phyloP scores from a whole-genome alignment of 2,329 filamentous ascomycete species.

The Penicillium psychrosexuale region DNA sequence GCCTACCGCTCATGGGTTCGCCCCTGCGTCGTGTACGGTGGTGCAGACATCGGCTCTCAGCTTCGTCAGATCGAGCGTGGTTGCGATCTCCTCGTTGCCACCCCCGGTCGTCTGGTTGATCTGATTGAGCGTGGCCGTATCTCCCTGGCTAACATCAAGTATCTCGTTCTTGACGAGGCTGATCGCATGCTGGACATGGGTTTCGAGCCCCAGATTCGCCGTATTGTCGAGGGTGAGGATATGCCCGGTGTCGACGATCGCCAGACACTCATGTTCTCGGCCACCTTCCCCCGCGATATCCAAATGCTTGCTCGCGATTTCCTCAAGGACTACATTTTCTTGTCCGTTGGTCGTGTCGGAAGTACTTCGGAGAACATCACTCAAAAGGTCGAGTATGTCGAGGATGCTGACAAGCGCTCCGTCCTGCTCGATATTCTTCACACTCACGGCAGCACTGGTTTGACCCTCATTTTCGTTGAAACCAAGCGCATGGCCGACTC shows the following conservation, averaged over 20 bases:
- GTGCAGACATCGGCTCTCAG: conserved; percentile 97
- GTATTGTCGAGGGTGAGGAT: conserved; percentile 96
- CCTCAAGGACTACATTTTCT: conserved; percentile 98
- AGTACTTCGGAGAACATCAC: conserved; percentile 99
- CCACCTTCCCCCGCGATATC: conserved; percentile 97
- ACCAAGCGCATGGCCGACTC: conserved; percentile 99
- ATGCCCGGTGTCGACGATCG: conserved; percentile 82
- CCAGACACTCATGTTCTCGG: conserved; percentile 99
- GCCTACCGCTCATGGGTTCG: conserved; percentile 98
- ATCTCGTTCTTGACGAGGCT: conserved; percentile 96
- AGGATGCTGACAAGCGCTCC: conserved; percentile 95
- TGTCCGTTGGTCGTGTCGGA: conserved; percentile 96
- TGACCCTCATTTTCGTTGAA: conserved; percentile 97
- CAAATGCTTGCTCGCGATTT: conserved; percentile 99
- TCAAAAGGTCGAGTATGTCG: conserved; percentile 96
- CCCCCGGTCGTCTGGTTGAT: conserved; percentile 94
- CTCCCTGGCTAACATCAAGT: conserved; percentile 98
- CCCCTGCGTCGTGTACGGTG: conserved; percentile 97
- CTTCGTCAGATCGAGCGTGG: conserved; percentile 97
- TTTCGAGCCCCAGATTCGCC: conserved; percentile 99
- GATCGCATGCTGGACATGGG: conserved; percentile 99
- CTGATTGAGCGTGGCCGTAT: conserved; percentile 98
- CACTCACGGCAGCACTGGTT: conserved; percentile 74
- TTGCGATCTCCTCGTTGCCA: conserved; percentile 95
- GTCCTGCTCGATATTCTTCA: conserved; percentile 96